Conservation (phyloP, 129 eudicot species). For the Mikania micrantha region DNA sequence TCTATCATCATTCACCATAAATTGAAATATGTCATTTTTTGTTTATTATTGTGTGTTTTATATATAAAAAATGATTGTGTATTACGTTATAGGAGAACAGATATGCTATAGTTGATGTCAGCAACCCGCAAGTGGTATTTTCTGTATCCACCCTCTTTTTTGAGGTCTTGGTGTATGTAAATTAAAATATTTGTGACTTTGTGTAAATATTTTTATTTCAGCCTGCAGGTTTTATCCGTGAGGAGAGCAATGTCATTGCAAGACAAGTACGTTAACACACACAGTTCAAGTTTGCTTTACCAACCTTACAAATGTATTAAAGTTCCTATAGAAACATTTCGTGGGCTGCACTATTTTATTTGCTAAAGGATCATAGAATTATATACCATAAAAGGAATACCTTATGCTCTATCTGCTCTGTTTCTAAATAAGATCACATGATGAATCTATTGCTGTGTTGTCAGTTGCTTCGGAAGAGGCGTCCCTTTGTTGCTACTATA, state of each 20-base stretch:
- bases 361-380: neutral
- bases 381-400: neutral
- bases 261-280: constrained; percentile 57
- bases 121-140: constrained; percentile 78
- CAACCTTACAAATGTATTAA: neutral
- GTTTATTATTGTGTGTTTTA: neutral
- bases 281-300: neutral
- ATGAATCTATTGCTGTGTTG: constrained; percentile 29
- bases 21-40: neutral
- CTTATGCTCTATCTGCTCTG: neutral
- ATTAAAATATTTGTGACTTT: neutral
- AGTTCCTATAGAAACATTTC: neutral
- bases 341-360: neutral
- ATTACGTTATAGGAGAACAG: constrained; percentile 59
- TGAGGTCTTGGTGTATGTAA: neutral
- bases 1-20: neutral
- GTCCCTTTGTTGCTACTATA: constrained; percentile 81
- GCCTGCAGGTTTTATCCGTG: constrained; percentile 99
- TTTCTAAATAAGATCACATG: neutral
- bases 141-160: constrained; percentile 1
- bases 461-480: constrained; percentile 79
- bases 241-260: constrained; percentile 67
- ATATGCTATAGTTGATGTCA: constrained; percentile 81
- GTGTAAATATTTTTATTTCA: constrained; percentile 20
- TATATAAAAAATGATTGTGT: neutral